Evolutionary conservation across 164 flowering plant species (phyloP).

Genomic region (Magnolia officinalis): DNA sequence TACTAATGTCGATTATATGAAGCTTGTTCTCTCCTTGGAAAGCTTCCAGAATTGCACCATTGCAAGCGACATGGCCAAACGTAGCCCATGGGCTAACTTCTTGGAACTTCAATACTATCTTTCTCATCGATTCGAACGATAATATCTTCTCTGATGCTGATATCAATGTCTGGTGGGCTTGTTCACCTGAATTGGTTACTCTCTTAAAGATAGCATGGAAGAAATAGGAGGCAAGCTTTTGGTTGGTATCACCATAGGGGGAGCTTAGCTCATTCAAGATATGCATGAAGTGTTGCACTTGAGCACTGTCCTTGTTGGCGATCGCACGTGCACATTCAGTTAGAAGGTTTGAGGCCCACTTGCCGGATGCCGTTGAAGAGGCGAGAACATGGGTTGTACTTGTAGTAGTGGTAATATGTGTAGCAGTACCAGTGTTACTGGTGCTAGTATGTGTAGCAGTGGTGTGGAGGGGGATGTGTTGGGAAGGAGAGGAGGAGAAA

Average conservation of each 20-base stretch:
- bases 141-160: slow-evolving; percentile 60
- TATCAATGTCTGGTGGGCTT: slow-evolving; percentile 41
- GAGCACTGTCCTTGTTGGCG: slow-evolving; percentile 53
- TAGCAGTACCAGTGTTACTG: slow-evolving; percentile 10
- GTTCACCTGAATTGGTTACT: slow-evolving; percentile 67
- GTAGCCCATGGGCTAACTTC: slow-evolving; percentile 97
- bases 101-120: slow-evolving; percentile 71
- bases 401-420: slow-evolving; percentile 11
- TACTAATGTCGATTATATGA: slow-evolving; percentile 80
- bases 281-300: slow-evolving; percentile 84
- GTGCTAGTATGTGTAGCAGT: background rate
- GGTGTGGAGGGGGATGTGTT: slow-evolving; percentile 10
- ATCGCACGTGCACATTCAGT: slow-evolving; percentile 69
- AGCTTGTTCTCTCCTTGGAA: slow-evolving; percentile 70
- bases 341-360: slow-evolving; percentile 72
- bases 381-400: slow-evolving; percentile 21
- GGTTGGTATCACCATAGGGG: slow-evolving; percentile 86
- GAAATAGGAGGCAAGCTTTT: slow-evolving; percentile 77
- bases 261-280: slow-evolving; percentile 89
- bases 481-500: slow-evolving; percentile 70
- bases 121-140: slow-evolving; percentile 77
- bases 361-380: slow-evolving; percentile 41
- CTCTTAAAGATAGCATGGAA: slow-evolving; percentile 79
- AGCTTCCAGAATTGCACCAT: slow-evolving; percentile 89
- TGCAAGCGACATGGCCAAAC: slow-evolving; percentile 92